Conservation (phyloP, 805 yeast species). For the Kazachstania bromeliacearum region DNA sequence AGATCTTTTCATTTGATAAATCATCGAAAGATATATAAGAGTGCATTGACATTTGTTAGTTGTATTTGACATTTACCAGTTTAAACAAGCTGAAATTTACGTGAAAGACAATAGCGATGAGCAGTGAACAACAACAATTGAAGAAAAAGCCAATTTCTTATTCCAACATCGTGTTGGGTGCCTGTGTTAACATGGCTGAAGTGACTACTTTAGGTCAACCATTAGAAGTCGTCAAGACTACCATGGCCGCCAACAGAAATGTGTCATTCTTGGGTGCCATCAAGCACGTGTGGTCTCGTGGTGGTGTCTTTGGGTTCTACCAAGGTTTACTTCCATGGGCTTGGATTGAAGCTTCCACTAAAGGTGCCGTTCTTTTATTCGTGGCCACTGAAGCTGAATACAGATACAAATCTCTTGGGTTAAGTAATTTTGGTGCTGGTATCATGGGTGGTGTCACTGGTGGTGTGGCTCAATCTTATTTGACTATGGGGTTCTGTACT, state of each 20-base stretch:
- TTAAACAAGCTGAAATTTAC: too few species aligned
- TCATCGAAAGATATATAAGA: too few species aligned
- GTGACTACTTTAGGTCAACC: constrained; percentile 96
- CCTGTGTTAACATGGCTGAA: constrained; percentile 85
- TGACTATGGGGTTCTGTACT: constrained; percentile 96
- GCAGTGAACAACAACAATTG: background rate
- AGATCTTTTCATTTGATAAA: too few species aligned
- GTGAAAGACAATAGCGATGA: background rate
- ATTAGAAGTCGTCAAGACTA: constrained; percentile 88
- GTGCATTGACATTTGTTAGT: too few species aligned
- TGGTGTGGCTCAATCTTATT: constrained; percentile 92
- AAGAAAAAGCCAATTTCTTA: constrained; percentile 80
- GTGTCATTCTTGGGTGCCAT: constrained; percentile 60
- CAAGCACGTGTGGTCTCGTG: constrained; percentile 79
- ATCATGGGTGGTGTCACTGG: constrained; percentile 94
- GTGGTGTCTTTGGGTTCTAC: constrained; percentile 86
- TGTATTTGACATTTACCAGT: too few species aligned
- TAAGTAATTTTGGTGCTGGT: constrained; percentile 70
- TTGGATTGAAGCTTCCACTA: constrained; percentile 98
- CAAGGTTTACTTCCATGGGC: constrained; percentile 99
- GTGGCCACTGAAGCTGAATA: constrained; percentile 91
- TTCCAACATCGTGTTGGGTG: constrained; percentile 86
- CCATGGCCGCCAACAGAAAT: constrained; percentile 94
- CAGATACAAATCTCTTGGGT: constrained; percentile 53
- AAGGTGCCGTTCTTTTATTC: constrained; percentile 90